phyloP scores from a whole-genome alignment of 768 basidiomycete genomes.

The Stropharia rugosoannulata region DNA sequence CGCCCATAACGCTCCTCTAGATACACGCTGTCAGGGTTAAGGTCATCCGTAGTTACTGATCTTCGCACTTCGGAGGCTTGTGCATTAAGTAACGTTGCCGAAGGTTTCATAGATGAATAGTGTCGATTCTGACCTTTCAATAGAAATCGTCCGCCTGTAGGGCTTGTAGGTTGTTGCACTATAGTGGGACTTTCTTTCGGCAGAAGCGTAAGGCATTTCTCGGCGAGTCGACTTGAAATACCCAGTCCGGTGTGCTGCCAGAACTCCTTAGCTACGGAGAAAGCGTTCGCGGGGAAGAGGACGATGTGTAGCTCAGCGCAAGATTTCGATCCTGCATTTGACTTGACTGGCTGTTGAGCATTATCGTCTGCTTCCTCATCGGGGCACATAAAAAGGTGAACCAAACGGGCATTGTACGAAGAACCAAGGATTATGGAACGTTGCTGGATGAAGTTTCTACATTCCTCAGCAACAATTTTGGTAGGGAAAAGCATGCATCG shows the following conservation, averaged over 20 bases:
- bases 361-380: conserved; percentile 39
- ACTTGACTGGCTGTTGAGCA: conserved; percentile 23
- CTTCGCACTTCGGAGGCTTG: conserved; percentile 5
- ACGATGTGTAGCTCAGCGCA: conserved; percentile 77
- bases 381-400: conserved; percentile 72
- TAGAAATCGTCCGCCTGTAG: conserved; percentile 29
- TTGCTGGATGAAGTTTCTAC: conserved; percentile 67
- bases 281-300: conserved; percentile 65
- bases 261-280: conserved; percentile 78
- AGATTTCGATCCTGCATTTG: conserved; percentile 18
- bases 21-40: conserved; percentile 65
- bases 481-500: conserved; percentile 80
- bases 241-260: conserved; percentile 96
- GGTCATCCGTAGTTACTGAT: conserved; percentile 34
- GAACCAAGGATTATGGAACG: conserved; percentile 43
- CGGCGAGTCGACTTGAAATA: conserved; percentile 85
- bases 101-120: conserved; percentile 44
- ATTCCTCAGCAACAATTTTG: conserved; percentile 67
- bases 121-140: conserved; percentile 55
- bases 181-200: conserved; percentile 37
- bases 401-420: conserved; percentile 50
- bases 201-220: conserved; percentile 74
- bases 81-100: conserved; percentile 8
- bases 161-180: conserved; percentile 22
- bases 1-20: conserved; percentile 95